These are phyloP conservation scores for Calocera cornea DNA, from an alignment of 768 basidiomycete genomes.

Conservation along the genomic window DNA sequence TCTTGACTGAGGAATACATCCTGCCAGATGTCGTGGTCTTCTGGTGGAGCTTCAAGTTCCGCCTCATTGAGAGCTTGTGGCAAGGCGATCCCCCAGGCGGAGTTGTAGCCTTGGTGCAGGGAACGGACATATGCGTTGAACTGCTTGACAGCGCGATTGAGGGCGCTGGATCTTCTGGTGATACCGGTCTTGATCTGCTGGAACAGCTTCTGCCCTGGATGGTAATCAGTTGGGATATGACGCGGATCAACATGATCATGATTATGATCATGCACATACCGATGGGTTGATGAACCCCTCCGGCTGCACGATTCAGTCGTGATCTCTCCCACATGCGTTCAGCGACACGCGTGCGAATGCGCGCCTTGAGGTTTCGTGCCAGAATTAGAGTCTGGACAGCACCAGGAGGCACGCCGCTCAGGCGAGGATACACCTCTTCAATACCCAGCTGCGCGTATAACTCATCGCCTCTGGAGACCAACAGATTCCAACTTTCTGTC, in stretches of 20 bases:
- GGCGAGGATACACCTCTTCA: background rate
- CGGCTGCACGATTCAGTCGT: background rate
- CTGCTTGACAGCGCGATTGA: background rate
- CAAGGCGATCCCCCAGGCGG: background rate
- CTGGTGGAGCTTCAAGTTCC: background rate
- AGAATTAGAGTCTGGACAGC: background rate
- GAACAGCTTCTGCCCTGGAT: background rate
- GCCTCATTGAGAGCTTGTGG: background rate
- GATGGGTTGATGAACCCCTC: background rate
- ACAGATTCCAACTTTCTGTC: background rate
- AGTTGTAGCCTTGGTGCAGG: background rate
- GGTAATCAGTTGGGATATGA: background rate
- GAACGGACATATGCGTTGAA: background rate
- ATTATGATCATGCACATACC: background rate
- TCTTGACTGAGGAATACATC: background rate
- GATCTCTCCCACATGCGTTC: background rate
- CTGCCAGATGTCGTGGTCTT: conserved; percentile 2
- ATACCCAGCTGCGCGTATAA: background rate
- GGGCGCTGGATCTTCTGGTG: background rate
- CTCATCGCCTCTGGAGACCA: background rate
- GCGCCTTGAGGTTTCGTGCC: background rate
- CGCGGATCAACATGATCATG: no score
- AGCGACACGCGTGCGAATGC: background rate
- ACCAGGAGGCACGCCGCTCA: background rate
- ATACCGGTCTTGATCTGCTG: background rate